Evolutionary conservation across 345 rosid species (phyloP), one percentile per base, ranked within the genome.

Genomic region (Acer negundo): DNA sequence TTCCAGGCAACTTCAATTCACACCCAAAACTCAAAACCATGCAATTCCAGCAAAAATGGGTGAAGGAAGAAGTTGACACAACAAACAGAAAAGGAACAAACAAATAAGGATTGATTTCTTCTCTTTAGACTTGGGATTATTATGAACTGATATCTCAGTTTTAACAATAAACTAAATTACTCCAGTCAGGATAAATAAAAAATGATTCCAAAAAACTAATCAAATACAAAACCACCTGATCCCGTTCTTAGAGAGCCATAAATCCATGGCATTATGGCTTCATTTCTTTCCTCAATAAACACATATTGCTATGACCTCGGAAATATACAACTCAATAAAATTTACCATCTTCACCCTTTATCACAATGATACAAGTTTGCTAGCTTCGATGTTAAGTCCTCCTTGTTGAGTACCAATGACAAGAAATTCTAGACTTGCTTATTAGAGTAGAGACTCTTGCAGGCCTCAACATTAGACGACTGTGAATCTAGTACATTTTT

Each of bases 401-500:
- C 73, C 40, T 17, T 44, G 75, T 63, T 53, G 72, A 68, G 69
- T 31, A n/a, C 75, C 65, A 16, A 31, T 62, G 72, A 61, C 66
- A 73, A 9, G 10, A 15, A 16, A 56, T 65, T 24, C 4, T 6
- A n/a, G 71, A 51, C 64, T 64, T 63, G 73, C 72, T 75, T 42
- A 82, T 75, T 42, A 82, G 64, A 93, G 84, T 72, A 93, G 74
- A 75, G 74, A 75, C 84, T 77, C 83, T 38, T 75, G 82, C 98
- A 96, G 70, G 85, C 89, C 77, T 91, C 91, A 3, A 92, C 81
- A 20, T 87, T 85, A 0, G 87, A 76, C 12, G 84, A 93, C 81
- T 90, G 95, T 0, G 91, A 71, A 31, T 80, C 85, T 85, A 87
- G 75, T 74, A 92, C 12, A 66, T 77, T 80, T 82, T 84, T 82